Conservation (phyloP, 2,329 filamentous ascomycete species). For the Mycocentrospora acerina region DNA sequence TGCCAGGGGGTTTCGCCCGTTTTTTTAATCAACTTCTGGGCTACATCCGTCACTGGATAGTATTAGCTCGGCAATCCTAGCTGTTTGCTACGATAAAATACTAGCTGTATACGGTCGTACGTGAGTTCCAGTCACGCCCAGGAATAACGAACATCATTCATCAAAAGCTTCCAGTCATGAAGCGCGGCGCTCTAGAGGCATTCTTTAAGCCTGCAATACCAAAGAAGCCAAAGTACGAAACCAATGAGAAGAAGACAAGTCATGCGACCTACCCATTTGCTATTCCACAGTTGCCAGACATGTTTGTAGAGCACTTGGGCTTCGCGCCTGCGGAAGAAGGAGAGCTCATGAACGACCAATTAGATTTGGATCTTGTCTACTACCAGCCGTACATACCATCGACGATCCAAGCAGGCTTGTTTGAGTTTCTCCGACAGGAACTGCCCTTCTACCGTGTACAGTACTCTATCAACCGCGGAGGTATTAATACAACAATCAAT, state of each 20-base stretch:
- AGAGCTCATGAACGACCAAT: conserved; percentile 63
- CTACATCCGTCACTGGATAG: no score
- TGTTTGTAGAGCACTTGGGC: conserved; percentile 46
- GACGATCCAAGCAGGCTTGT: conserved; percentile 59
- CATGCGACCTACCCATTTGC: conserved; percentile 58
- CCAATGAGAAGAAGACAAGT: conserved; percentile 31
- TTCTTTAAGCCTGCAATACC: conserved; percentile 61
- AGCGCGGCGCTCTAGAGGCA: conserved; percentile 66
- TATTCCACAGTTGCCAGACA: conserved; percentile 50
- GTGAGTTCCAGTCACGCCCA: no score
- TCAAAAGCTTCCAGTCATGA: no score
- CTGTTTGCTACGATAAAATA: no score
- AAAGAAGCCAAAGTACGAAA: conserved; percentile 44
- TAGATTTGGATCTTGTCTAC: conserved; percentile 72
- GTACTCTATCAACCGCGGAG: conserved; percentile 69
- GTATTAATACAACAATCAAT: conserved; percentile 62
- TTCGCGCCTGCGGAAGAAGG: conserved; percentile 55
- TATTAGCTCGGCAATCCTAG: no score
- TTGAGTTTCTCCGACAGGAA: conserved; percentile 69
- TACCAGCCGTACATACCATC: conserved; percentile 71
- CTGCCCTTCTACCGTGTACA: conserved; percentile 75
- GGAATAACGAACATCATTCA: no score
- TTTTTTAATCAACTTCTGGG: no score
- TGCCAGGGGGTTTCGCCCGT: no score
- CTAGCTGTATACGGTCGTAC: no score